A percentile compares a stretch with the other conserved stretches of the same genome.
These are phyloP conservation scores for Microbotryum violaceum DNA, from an alignment of 1,284 basidiomycete species.

Conservation along the genomic window DNA sequence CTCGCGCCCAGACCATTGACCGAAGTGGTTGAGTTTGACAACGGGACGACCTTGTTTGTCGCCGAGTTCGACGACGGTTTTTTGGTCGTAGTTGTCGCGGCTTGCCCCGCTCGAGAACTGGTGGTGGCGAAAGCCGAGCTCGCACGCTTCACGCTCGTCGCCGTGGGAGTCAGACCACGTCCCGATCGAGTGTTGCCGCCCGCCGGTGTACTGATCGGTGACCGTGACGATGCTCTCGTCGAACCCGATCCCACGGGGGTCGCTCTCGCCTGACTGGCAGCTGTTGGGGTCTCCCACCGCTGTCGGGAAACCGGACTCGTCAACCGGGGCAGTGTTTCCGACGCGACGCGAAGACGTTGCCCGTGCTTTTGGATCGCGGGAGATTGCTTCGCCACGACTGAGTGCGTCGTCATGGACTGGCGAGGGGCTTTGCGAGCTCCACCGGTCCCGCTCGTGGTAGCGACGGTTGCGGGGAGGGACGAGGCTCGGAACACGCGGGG, in stretches of 20 bases:
- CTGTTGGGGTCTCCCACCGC: conserved; percentile 12
- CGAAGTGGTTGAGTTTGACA: too few species aligned
- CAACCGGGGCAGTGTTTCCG: neutral
- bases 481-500: conserved; percentile 3
- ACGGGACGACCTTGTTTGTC: too few species aligned
- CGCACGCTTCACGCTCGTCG: neutral
- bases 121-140: neutral
- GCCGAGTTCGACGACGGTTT: neutral
- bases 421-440: neutral
- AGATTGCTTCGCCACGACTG: conserved; percentile 10
- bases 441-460: neutral
- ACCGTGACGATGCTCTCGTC: neutral
- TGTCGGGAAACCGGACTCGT: neutral
- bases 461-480: neutral
- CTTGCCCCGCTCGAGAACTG: too few species aligned
- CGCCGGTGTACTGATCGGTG: neutral
- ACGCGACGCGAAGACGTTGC: conserved; percentile 15
- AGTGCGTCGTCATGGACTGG: conserved; percentile 3
- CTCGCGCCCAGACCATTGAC: too few species aligned
- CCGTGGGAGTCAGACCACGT: neutral
- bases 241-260: neutral
- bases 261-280: conserved; percentile 5
- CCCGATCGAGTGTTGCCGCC: neutral
- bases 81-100: neutral
- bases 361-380: conserved; percentile 25